These are phyloP conservation scores for Cyberlindnera maclurae DNA, from an alignment of 805 yeast genomes.

Conservation along the genomic window DNA sequence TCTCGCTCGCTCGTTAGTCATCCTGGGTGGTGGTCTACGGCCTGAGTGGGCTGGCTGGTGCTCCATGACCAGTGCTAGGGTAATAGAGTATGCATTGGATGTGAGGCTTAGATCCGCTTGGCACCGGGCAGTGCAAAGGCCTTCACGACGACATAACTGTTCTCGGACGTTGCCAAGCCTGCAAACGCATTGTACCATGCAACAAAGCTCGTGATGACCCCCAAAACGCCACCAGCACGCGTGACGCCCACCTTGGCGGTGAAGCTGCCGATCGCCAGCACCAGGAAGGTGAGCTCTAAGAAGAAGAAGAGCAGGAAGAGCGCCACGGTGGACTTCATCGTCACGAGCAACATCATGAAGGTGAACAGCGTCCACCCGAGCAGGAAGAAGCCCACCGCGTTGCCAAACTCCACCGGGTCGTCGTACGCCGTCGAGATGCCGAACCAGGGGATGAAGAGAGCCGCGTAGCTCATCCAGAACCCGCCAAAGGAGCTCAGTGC, in stretches of 20 bases:
- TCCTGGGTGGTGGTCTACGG: too few relatives aligned
- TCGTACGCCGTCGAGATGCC: slow-evolving; percentile 51
- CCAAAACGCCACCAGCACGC: slow-evolving; percentile 52
- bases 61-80: too few relatives aligned
- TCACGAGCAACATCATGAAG: slow-evolving; percentile 42
- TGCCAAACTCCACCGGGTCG: slow-evolving; percentile 29
- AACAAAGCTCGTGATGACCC: slow-evolving; percentile 43
- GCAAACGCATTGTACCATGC: slow-evolving; percentile 60
- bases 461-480: slow-evolving; percentile 62
- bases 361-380: slow-evolving; percentile 63
- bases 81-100: too few relatives aligned
- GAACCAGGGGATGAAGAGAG: slow-evolving; percentile 51
- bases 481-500: slow-evolving; percentile 61
- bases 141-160: slow-evolving; percentile 33
- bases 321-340: slow-evolving; percentile 58
- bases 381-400: slow-evolving; percentile 54
- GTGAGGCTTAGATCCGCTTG: too few relatives aligned
- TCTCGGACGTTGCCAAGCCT: slow-evolving; percentile 52
- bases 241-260: slow-evolving; percentile 32
- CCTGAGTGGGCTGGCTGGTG: too few relatives aligned
- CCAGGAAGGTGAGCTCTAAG: slow-evolving; percentile 46
- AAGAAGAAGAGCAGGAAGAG: slow-evolving; percentile 50
- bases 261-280: slow-evolving; percentile 47
- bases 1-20: too few relatives aligned
- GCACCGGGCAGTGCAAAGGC: slow-evolving; percentile 29